These are phyloP conservation scores for Pleurotus eryngii DNA, from an alignment of 768 basidiomycete genomes.

Conservation along the genomic window DNA sequence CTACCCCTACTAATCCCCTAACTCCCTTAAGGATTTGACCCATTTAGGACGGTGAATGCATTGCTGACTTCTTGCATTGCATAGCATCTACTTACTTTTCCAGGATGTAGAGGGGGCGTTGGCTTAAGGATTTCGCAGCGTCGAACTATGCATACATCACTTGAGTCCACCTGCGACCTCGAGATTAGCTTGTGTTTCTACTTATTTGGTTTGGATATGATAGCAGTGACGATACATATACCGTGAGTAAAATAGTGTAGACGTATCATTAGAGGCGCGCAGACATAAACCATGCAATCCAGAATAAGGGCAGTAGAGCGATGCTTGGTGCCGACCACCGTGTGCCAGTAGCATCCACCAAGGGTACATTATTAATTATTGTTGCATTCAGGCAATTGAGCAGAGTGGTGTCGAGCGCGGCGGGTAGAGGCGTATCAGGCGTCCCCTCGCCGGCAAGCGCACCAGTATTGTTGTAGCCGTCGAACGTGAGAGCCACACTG, in stretches of 20 bases:
- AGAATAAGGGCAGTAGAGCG: conserved; percentile 18
- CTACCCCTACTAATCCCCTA: too few relatives aligned
- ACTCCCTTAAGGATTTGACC: too few relatives aligned
- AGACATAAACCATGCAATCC: conserved; percentile 16
- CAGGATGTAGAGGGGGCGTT: too few relatives aligned
- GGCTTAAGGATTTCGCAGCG: too few relatives aligned
- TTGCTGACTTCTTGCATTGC: too few relatives aligned
- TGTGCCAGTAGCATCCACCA: conserved; percentile 37
- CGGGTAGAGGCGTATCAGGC: conserved; percentile 49
- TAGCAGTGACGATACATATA: too few relatives aligned
- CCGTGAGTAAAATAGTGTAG: neutral
- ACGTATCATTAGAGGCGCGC: neutral
- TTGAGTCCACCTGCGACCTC: too few relatives aligned
- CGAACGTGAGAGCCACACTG: conserved; percentile 56
- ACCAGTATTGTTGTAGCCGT: conserved; percentile 66
- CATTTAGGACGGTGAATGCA: too few relatives aligned
- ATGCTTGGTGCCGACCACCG: conserved; percentile 16
- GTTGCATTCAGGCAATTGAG: conserved; percentile 61
- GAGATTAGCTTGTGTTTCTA: too few relatives aligned
- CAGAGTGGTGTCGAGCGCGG: conserved; percentile 44
- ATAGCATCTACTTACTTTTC: too few relatives aligned
- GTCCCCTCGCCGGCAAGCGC: conserved; percentile 38
- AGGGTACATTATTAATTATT: conserved; percentile 54
- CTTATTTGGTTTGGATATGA: too few relatives aligned
- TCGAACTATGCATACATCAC: too few relatives aligned